These are phyloP conservation scores for Alternaria atra DNA, from an alignment of 2,329 filamentous ascomycete species.

Conservation along the genomic window DNA sequence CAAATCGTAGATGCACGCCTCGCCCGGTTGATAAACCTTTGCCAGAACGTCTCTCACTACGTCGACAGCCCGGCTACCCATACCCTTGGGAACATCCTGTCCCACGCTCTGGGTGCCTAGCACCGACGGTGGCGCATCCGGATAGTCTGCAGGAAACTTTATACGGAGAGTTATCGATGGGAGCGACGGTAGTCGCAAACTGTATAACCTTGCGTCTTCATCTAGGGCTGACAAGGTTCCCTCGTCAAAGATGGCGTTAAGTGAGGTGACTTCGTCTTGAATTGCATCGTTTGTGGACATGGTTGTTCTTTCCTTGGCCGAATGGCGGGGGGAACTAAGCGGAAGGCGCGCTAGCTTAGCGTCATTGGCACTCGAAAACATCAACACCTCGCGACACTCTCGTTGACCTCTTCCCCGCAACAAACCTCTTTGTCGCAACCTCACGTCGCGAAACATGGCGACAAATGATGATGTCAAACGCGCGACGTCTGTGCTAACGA, in stretches of 20 bases:
- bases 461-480: conserved; percentile 33
- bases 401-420: conserved; percentile 4
- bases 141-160: conserved; percentile 78
- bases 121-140: conserved; percentile 74
- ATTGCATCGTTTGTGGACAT: conserved; percentile 57
- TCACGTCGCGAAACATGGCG: conserved; percentile 26
- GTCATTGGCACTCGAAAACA: conserved; percentile 20
- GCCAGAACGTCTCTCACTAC: conserved; percentile 73
- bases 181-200: conserved; percentile 72
- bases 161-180: conserved; percentile 65
- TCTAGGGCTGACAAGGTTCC: conserved; percentile 62
- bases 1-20: conserved; percentile 90
- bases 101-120: conserved; percentile 83
- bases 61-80: conserved; percentile 75
- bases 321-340: conserved; percentile 23
- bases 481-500: conserved; percentile 33
- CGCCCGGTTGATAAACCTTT: conserved; percentile 74
- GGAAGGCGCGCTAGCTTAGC: conserved; percentile 22
- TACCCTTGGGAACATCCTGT: conserved; percentile 71
- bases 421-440: conserved; percentile 13
- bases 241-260: conserved; percentile 84
- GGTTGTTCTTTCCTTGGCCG: conserved; percentile 22
- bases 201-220: conserved; percentile 44
- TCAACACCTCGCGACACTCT: conserved; percentile 4
- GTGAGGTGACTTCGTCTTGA: conserved; percentile 77